Evolutionary conservation across 2,329 filamentous ascomycete species (phyloP).

Genomic region (Xylaria sp.): DNA sequence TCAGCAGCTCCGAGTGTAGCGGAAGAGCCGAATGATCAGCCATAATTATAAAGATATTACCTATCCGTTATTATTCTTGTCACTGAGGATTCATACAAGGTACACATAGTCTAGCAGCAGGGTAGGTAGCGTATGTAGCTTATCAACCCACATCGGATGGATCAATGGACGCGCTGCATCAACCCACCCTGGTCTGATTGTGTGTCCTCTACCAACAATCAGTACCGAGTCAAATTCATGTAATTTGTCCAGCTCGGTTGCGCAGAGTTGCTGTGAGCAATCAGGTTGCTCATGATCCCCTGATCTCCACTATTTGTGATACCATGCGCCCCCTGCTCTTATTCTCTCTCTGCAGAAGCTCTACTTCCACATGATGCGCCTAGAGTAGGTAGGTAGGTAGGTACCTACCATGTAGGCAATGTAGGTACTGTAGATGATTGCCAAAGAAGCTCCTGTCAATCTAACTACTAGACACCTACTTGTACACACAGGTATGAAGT

Average conservation of each 20-base stretch:
- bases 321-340: background rate
- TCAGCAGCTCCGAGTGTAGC: background rate
- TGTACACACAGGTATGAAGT: too few relatives aligned
- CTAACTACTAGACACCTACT: background rate
- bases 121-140: constrained; percentile 9
- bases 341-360: constrained; percentile 5
- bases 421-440: constrained; percentile 7
- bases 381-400: background rate
- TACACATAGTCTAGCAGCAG: constrained; percentile 4
- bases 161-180: constrained; percentile 28
- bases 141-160: constrained; percentile 31
- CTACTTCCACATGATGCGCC: background rate
- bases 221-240: constrained; percentile 21
- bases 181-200: constrained; percentile 33
- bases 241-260: constrained; percentile 19
- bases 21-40: background rate
- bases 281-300: constrained; percentile 15
- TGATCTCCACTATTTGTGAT: constrained; percentile 22
- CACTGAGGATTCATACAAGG: background rate
- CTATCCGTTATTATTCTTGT: background rate
- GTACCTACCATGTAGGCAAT: background rate
- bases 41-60: background rate
- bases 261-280: constrained; percentile 15
- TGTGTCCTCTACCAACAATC: constrained; percentile 9
- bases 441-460: constrained; percentile 10